phyloP scores from a whole-genome alignment of 2,329 filamentous ascomycete species.

The Trichoderma sp. region DNA sequence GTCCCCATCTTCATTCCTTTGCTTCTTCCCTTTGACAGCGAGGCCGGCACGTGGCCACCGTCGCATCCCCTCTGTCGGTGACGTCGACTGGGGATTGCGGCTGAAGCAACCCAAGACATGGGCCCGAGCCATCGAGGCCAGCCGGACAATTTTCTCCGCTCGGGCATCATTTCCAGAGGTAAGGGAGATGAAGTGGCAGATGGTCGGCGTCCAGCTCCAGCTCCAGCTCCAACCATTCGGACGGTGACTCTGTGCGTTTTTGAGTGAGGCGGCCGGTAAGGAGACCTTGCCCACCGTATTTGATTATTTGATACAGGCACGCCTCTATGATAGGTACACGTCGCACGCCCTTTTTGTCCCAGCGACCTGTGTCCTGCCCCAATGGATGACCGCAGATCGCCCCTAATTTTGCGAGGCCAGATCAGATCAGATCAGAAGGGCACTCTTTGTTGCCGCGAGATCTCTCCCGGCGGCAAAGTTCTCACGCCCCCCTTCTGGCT shows the following conservation, averaged over 20 bases:
- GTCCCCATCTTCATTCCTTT: neutral
- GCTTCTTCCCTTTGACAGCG: neutral
- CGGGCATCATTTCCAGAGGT: neutral
- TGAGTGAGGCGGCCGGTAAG: neutral
- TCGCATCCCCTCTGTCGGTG: neutral
- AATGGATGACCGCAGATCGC: conserved; percentile 14
- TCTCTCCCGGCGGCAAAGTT: conserved; percentile 16
- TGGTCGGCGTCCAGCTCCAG: neutral
- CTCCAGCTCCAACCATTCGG: neutral
- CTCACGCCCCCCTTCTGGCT: neutral
- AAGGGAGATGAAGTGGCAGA: conserved; percentile 2
- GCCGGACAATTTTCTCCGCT: conserved; percentile 3
- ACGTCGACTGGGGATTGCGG: conserved; percentile 11
- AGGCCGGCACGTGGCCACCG: conserved; percentile 13
- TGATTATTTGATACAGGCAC: neutral
- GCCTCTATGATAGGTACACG: neutral
- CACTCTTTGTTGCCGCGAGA: conserved; percentile 12
- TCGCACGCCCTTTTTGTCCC: neutral
- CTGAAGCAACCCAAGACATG: conserved; percentile 13
- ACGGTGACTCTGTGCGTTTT: neutral
- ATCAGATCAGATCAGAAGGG: conserved; percentile 19
- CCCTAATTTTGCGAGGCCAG: conserved; percentile 16
- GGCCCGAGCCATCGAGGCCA: neutral
- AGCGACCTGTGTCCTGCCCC: neutral
- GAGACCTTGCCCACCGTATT: neutral